These are phyloP conservation scores for peach (Prunus persica) DNA, from an alignment of 306 rosid species.

Conservation along the genomic window Prunus_persica_NCBIv2 NC_034014.1:7808501-7809000, in stretches of 20 bases:
- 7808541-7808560: constrained; percentile 79
- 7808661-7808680: too few relatives aligned
- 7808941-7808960: too few relatives aligned
- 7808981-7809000: background rate
- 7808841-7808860: background rate
- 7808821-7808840: background rate
- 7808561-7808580: constrained; percentile 93
- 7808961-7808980: background rate
- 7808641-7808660: too few relatives aligned
- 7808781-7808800: background rate
- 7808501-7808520: constrained; percentile 62
- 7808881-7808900: background rate
- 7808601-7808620: background rate
- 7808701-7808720: background rate
- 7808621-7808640: too few relatives aligned
- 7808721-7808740: background rate
- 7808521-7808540: constrained; percentile 45
- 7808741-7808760: background rate
- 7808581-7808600: constrained; percentile 9
- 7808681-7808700: background rate
- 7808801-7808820: background rate
- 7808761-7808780: background rate
- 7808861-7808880: background rate
- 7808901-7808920: background rate
- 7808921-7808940: background rate